These are phyloP conservation scores for Naganishia liquefaciens DNA, from an alignment of 1,284 basidiomycete genomes.

Conservation along the genomic window DNA sequence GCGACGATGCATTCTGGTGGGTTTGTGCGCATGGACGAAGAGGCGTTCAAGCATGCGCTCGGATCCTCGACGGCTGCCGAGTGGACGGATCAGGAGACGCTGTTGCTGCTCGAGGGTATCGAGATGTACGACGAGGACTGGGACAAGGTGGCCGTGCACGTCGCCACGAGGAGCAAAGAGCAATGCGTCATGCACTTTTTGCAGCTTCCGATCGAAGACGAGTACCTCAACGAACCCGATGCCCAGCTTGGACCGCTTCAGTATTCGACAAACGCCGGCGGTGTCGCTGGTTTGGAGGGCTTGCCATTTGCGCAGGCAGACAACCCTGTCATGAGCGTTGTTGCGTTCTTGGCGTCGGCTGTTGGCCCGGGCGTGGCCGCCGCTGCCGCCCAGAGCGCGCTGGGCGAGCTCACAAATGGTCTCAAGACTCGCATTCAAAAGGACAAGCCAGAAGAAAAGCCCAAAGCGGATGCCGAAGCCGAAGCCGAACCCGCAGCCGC, in stretches of 20 bases:
- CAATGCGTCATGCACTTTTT: slow-evolving; percentile 96
- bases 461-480: slow-evolving; percentile 38
- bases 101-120: slow-evolving; percentile 86
- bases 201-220: slow-evolving; percentile 94
- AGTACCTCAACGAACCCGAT: slow-evolving; percentile 61
- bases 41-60: slow-evolving; percentile 57
- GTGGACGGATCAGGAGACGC: slow-evolving; percentile 89
- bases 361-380: slow-evolving; percentile 88
- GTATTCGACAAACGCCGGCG: slow-evolving; percentile 59
- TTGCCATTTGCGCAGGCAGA: slow-evolving; percentile 92
- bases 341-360: slow-evolving; percentile 91
- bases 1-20: slow-evolving; percentile 95
- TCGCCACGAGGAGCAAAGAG: slow-evolving; percentile 84
- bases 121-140: slow-evolving; percentile 99
- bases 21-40: slow-evolving; percentile 83
- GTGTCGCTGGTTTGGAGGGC: slow-evolving; percentile 48
- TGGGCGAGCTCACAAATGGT: slow-evolving; percentile 64
- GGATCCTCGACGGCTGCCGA: slow-evolving; percentile 59
- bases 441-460: slow-evolving; percentile 38
- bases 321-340: slow-evolving; percentile 98
- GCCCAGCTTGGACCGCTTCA: slow-evolving; percentile 71
- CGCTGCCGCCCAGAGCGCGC: slow-evolving; percentile 86
- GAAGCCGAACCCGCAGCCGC: slow-evolving; percentile 35
- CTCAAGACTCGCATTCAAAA: slow-evolving; percentile 58
- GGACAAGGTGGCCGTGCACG: slow-evolving; percentile 87